These are phyloP conservation scores for Trametes cingulata DNA, from an alignment of 768 basidiomycete genomes.

Conservation along the genomic window DNA sequence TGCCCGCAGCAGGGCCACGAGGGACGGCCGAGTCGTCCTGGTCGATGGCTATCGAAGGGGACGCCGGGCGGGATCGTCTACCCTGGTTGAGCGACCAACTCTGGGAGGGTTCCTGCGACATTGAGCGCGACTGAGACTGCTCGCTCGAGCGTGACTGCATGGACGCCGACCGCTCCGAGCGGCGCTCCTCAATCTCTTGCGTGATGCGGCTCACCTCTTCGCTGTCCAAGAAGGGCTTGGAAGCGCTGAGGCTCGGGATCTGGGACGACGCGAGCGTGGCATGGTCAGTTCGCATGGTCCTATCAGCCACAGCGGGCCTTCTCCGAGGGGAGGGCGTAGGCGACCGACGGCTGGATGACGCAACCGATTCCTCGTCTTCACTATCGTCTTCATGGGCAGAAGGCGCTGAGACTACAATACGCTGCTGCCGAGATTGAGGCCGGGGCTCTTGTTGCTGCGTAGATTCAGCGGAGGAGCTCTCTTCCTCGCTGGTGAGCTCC, in stretches of 20 bases:
- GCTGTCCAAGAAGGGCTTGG: slow-evolving; percentile 49
- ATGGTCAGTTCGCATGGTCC: slow-evolving; percentile 54
- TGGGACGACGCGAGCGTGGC: slow-evolving; percentile 51
- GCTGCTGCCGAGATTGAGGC: not conserved
- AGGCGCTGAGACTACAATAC: not conserved
- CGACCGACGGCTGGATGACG: slow-evolving; percentile 18
- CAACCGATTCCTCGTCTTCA: slow-evolving; percentile 19
- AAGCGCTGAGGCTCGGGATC: slow-evolving; percentile 24
- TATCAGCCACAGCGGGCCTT: slow-evolving; percentile 35
- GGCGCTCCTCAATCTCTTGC: slow-evolving; percentile 65
- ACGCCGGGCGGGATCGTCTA: slow-evolving; percentile 1
- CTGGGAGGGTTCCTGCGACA: slow-evolving; percentile 12
- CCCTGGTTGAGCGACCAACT: slow-evolving; percentile 9
- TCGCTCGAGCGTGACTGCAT: slow-evolving; percentile 22
- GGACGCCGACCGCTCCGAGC: slow-evolving; percentile 48
- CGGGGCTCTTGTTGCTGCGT: not conserved
- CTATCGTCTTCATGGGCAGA: slow-evolving; percentile 27
- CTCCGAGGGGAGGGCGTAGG: slow-evolving; percentile 38
- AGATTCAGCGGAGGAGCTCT: not conserved
- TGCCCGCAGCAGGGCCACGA: not conserved
- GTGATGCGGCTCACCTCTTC: slow-evolving; percentile 65
- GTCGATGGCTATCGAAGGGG: slow-evolving; percentile 12
- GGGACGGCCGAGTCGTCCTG: not conserved
- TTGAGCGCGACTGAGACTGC: slow-evolving; percentile 13
- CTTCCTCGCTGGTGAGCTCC: slow-evolving; percentile 2